Evolutionary conservation across 2,329 filamentous ascomycete species (phyloP).

Genomic region (Cylindrodendrum hubeiense): DNA sequence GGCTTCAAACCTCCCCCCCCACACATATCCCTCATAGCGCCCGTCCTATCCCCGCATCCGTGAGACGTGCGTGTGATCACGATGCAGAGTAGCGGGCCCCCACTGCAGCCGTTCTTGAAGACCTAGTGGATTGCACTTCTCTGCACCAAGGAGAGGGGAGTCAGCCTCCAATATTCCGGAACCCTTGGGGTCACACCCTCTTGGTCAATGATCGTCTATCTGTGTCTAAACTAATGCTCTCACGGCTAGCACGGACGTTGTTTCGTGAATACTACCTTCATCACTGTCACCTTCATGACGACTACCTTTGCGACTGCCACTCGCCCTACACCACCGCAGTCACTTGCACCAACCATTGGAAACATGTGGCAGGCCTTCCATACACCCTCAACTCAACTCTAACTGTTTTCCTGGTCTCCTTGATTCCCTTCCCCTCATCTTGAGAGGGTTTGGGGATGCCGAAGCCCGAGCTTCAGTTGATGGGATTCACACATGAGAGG

Average conservation of each 20-base stretch:
- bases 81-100: constrained; percentile 8
- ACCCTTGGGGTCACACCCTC: neutral
- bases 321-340: constrained; percentile 16
- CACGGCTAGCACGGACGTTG: neutral
- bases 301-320: neutral
- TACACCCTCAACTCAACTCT: constrained; percentile 3
- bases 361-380: neutral
- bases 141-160: constrained; percentile 4
- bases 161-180: neutral
- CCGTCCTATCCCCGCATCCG: constrained; percentile 5
- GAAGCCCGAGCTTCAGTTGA: constrained; percentile 26
- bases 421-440: neutral
- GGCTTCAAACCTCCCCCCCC: neutral
- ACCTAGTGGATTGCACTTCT: neutral
- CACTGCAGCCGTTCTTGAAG: constrained; percentile 7
- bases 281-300: neutral
- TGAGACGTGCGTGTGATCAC: constrained; percentile 12
- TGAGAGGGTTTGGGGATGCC: constrained; percentile 7
- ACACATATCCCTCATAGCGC: neutral
- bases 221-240: neutral
- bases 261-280: neutral
- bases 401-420: neutral
- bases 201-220: neutral
- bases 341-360: neutral
- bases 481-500: neutral